A percentile compares a stretch with the other conserved stretches of the same genome.
These are phyloP conservation scores for Fennellomyces sp. DNA, from an alignment of 371 early-diverging fungal genomes.

Conservation along the genomic window DNA sequence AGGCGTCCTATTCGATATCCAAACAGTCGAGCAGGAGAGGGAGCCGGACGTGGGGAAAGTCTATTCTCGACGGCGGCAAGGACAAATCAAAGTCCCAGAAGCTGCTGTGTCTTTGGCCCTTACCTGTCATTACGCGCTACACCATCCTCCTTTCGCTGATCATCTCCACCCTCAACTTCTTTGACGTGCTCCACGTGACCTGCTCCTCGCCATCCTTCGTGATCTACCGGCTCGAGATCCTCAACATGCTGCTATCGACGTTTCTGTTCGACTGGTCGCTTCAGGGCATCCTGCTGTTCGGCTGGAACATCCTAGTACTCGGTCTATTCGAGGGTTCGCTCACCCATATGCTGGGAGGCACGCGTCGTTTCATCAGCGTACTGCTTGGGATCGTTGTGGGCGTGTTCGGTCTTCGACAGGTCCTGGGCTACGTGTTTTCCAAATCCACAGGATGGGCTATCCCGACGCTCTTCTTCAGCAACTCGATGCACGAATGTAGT, in stretches of 20 bases:
- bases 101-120: slow-evolving; percentile 50
- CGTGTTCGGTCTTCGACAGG: slow-evolving; percentile 40
- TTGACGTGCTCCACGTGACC: slow-evolving; percentile 25
- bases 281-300: slow-evolving; percentile 33
- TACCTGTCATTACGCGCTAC: slow-evolving; percentile 52
- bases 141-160: slow-evolving; percentile 40
- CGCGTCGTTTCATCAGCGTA: slow-evolving; percentile 39
- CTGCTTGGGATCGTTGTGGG: slow-evolving; percentile 26
- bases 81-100: slow-evolving; percentile 42
- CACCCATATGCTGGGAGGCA: slow-evolving; percentile 50
- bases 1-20: slow-evolving; percentile 2
- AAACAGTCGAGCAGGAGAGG: background rate
- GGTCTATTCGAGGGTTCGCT: slow-evolving; percentile 55
- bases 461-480: slow-evolving; percentile 61
- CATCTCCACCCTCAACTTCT: slow-evolving; percentile 33
- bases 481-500: slow-evolving; percentile 63
- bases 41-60: background rate
- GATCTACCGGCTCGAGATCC: slow-evolving; percentile 39
- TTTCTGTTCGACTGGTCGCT: slow-evolving; percentile 43
- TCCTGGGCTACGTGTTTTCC: slow-evolving; percentile 56
- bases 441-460: slow-evolving; percentile 60
- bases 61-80: slow-evolving; percentile 6
- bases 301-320: slow-evolving; percentile 51
- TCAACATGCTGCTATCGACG: slow-evolving; percentile 44
- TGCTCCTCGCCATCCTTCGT: slow-evolving; percentile 54